Evolutionary conservation across 2,329 filamentous ascomycete species (phyloP), one percentile per base, ranked within the genome.

Genomic region (Xylaria digitata): DNA sequence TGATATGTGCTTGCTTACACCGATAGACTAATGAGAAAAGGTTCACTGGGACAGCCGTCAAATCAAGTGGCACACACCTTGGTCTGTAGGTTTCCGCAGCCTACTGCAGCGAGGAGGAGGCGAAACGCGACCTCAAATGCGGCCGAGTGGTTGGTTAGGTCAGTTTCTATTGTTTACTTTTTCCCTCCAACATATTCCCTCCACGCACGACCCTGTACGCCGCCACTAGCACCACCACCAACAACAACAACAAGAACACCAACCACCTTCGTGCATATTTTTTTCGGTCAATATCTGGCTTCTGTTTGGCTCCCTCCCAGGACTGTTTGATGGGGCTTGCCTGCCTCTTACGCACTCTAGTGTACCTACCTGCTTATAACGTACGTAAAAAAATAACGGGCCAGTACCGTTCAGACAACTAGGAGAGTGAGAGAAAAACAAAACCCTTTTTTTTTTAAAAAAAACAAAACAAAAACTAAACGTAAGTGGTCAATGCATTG

Each of bases 271-370:
- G 48, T 58, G 55, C 49, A 32, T 61, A 23, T 43, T 69, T 68
- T 70, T 26, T 68, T 70, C 68, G 65, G 68, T 70, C 68, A 66
- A 57, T 23, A 8, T 63, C 62, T 56, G 62, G 45, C 65, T 55
- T 70, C 60, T 66, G 55, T 55, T 49, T 62, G 62, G 61, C 34
- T 65, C 48, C 8, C 49, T 15, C 2, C 52, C 3, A 11, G 53
- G 54, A 19, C 26, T 26, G 21, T 30, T 46, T 13, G 19, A 57
- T 63, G 53, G 53, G 53, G 43, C 56, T 26, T 50, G 37, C 26
- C 57, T 42, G 34, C 49, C 15, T 26, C 13, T 26, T 30, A 30
- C 32, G 23, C 55, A 45, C 54, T 45, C 37, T 54, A 55, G 43
- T 46, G 21, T 54, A 42, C 46, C 17, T 37, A 52, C 53, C 19